Base-by-base conservation (phyloP, 2,329 filamentous ascomycete genomes). In the Fusarium marasasianum region DNA sequence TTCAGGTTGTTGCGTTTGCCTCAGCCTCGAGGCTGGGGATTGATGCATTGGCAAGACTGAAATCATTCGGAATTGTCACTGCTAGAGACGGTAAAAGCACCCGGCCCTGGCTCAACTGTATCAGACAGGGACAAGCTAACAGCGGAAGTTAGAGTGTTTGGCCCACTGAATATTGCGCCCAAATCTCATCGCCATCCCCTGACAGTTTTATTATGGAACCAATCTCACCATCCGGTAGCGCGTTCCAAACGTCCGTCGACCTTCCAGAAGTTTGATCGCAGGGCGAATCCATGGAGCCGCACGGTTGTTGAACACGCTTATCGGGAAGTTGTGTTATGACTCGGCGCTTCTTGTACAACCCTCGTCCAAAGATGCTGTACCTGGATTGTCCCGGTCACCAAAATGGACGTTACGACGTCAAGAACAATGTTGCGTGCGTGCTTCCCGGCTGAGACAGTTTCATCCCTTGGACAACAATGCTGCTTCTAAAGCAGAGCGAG, bases 261-360 rank as follows among this genome's bases (percentile, higher is more conserved):
- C 77, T 78, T 78, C 77, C 72, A 78, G 77, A 78, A 78, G 75
- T 72, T 76, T 76, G 59, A 78, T 76, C 67, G 72, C 72, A 77
- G 69, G 75, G 72, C 71, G 71, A 73, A 74, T 64, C 66, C 66
- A 65, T 61, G 72, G 76, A 78, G 74, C 76, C 72, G 71, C 72
- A 77, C 73, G 71, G 74, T 71, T 77, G 56, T 75, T 70, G 41
- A 54, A 57, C 43, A 65, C 47, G 55, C 41, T 67, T 67, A 67
- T 56, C 31, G 48, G 51, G 35, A 62, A 54, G 57, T 48, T 60
- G 69, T 62, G 44, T 44, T 71, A 53, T 71, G 67, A 57, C 69
- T 71, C 69, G 68, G 68, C 44, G 66, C 40, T 70, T 66, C 53
- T 70, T 35, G 43, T 51, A 44, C 66, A 47, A 62, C 62, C 54